These are phyloP conservation scores for Pyrus hybrid DNA, from an alignment of 331 rosid species.

Conservation along the genomic window DNA sequence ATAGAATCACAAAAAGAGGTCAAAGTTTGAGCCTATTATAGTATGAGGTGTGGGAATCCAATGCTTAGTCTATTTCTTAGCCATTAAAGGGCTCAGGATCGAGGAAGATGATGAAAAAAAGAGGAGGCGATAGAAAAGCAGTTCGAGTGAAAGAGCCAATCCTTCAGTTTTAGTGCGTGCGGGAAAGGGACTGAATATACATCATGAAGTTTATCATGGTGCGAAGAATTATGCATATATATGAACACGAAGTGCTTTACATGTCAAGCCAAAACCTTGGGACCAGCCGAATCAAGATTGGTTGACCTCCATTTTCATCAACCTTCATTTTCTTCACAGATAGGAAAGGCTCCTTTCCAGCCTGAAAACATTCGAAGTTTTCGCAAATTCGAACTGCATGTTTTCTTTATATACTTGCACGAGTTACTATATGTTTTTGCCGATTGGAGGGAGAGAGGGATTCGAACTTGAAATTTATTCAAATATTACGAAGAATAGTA, in stretches of 20 bases:
- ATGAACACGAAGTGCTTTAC: not conserved
- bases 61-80: conserved; percentile 20
- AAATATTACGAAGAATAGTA: too few relatives aligned
- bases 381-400: not conserved
- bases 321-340: conserved; percentile 13
- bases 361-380: not conserved
- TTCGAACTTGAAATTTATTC: not conserved
- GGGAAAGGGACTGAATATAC: conserved; percentile 5
- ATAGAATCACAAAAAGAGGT: too few relatives aligned
- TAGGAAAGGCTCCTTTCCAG: conserved; percentile 9
- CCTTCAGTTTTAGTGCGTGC: not conserved
- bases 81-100: not conserved
- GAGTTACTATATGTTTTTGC: not conserved
- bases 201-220: not conserved
- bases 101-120: not conserved
- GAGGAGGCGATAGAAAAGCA: conserved; percentile 16
- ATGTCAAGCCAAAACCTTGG: not conserved
- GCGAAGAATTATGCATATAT: not conserved
- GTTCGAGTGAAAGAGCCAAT: not conserved
- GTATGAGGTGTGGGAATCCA: conserved; percentile 14
- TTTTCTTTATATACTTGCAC: not conserved
- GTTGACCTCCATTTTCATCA: conserved; percentile 12
- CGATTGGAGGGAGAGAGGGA: not conserved
- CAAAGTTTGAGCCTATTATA: too few relatives aligned
- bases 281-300: conserved; percentile 10